A percentile compares a stretch with the other conserved stretches of the same genome.
phyloP scores from a whole-genome alignment of 768 basidiomycete species.

The Hemileccinum impolitum region DNA sequence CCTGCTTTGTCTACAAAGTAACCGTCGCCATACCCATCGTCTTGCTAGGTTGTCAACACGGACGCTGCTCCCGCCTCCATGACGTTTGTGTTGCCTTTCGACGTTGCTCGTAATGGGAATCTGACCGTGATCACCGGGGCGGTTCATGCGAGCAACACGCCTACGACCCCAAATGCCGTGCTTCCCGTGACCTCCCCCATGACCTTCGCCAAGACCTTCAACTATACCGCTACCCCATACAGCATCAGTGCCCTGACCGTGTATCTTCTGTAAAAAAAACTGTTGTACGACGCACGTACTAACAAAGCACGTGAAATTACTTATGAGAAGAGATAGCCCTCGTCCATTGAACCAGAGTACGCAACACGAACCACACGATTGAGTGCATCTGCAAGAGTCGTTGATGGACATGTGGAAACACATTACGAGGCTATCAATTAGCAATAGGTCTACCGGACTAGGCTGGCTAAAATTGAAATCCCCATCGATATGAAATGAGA shows the following conservation, averaged over 20 bases:
- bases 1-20: not conserved
- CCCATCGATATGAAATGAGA: too few relatives aligned
- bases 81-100: conserved; percentile 52
- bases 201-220: conserved; percentile 47
- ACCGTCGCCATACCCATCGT: not conserved
- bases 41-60: conserved; percentile 50
- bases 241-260: conserved; percentile 33
- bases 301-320: too few relatives aligned
- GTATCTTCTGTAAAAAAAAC: not conserved
- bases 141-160: conserved; percentile 52
- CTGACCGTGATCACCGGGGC: conserved; percentile 46
- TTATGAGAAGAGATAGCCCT: too few relatives aligned
- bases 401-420: too few relatives aligned
- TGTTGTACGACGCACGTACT: too few relatives aligned
- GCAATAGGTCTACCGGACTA: too few relatives aligned
- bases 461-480: too few relatives aligned
- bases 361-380: too few relatives aligned
- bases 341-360: too few relatives aligned
- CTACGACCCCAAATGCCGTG: conserved; percentile 42
- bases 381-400: too few relatives aligned
- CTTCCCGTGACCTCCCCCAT: conserved; percentile 46
- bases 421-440: too few relatives aligned
- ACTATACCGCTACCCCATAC: conserved; percentile 48
- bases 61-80: conserved; percentile 36
- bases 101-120: conserved; percentile 43